Evolutionary conservation across 2,329 filamentous ascomycete species (phyloP), one percentile per base, ranked within the genome.

Genomic region (Penicillium vulpinum): DNA sequence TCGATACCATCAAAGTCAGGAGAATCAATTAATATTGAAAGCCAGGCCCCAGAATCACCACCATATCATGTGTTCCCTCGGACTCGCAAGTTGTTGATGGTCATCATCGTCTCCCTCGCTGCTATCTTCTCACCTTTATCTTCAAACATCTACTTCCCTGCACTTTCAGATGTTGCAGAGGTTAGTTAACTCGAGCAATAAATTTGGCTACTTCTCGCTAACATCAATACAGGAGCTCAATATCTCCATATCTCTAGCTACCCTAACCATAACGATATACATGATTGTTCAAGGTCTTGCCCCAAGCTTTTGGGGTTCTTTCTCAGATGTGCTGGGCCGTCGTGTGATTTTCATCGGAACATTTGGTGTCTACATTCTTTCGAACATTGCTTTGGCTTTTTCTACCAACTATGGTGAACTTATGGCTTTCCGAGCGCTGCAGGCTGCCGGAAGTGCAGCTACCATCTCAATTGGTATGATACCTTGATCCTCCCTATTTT

Each of bases 241-340:
- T 33, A 54, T 72, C 40, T 71, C 65, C 8, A 65, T 67, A 48
- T 61, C 68, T 13, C 56, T 72, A 3, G 63, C 71, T 18, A 72
- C 69, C 13, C 58, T 76, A n/a, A 75, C 74, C 1, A 67, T 76
- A 18, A 76, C 74, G 0, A 58, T 73, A 35, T 84, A 83, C 60
- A 77, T 81, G 67, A 72, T 83, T 48, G 69, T 82, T 4, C 81
- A 83, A 67, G 82, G 78, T 6, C 65, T 83, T 16, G 76, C 79
- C 3, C 80, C 81, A 0, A 70, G 76, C 4, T 70, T 83, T 49
- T 83, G 78, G 77, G 78, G 77, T 8, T 74, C 79, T 0, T 67
- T 83, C 9, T 79, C 80, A 0, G 81, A 83, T 59, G 70, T 70
- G 0, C 59, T 77, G 6, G 81, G 81, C 0, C 74, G 81, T 3